Evolutionary conservation across 2,329 filamentous ascomycete species (phyloP).

Genomic region (Thelonectria olida): DNA sequence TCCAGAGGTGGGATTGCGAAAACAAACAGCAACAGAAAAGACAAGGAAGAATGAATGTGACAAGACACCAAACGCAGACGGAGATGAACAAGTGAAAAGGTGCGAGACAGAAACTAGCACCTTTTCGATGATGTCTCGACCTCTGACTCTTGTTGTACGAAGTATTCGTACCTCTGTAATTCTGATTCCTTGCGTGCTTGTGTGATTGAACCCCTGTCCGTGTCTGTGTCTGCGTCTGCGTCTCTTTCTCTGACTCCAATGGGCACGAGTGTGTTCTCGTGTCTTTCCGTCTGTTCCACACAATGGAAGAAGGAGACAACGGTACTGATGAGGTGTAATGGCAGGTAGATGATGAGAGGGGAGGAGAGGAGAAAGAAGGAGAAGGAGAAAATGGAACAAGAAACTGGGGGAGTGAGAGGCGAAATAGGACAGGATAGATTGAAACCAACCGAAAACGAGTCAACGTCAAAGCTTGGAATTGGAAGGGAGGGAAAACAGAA

Average conservation of each 20-base stretch:
- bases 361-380: background rate
- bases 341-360: conserved; percentile 3
- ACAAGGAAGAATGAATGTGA: background rate
- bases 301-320: background rate
- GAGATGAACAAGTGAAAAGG: conserved; percentile 1
- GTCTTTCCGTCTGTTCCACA: background rate
- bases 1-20: conserved; percentile 12
- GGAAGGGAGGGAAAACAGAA: background rate
- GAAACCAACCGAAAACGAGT: background rate
- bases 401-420: background rate
- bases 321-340: background rate
- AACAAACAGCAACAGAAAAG: background rate
- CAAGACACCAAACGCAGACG: conserved; percentile 1
- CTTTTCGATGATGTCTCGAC: background rate
- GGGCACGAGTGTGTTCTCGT: background rate
- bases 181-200: conserved; percentile 4
- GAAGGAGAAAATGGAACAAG: background rate
- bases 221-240: background rate
- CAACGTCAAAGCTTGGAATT: background rate
- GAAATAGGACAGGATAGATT: background rate
- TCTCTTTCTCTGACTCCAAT: background rate
- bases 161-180: background rate
- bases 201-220: background rate
- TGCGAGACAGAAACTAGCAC: background rate
- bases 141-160: background rate